A percentile compares a stretch with the other conserved stretches of the same genome.
phyloP scores from a whole-genome alignment of 257 asterid species.

The Handroanthus guayacan region DNA sequence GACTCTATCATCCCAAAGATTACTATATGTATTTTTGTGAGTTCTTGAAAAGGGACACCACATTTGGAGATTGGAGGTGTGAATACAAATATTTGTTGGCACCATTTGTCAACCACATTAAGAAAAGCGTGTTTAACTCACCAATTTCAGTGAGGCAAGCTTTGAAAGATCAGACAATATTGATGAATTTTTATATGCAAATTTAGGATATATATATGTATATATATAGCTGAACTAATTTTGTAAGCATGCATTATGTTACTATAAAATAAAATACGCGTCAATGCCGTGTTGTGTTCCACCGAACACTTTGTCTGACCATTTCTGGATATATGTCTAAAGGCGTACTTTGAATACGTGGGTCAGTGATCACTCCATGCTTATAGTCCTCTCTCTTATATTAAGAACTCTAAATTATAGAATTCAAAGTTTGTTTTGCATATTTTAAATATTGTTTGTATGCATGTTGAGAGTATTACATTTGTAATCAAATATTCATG shows the following conservation, averaged over 20 bases:
- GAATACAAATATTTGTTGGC: constrained; percentile 10
- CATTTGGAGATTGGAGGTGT: not conserved
- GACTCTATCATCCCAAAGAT: constrained; percentile 7
- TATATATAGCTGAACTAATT: no score
- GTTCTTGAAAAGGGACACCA: no score
- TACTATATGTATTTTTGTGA: no score
- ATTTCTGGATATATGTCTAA: not conserved
- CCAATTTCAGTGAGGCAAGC: not conserved
- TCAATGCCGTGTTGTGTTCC: constrained; percentile 36
- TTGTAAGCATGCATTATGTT: no score
- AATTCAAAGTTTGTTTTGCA: no score
- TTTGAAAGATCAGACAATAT: not conserved
- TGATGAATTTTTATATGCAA: not conserved
- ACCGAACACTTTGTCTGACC: constrained; percentile 26
- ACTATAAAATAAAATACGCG: not conserved
- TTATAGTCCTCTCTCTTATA: not conserved
- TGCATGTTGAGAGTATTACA: no score
- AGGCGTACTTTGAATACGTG: not conserved
- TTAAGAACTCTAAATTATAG: not conserved
- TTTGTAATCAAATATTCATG: no score
- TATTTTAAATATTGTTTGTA: no score
- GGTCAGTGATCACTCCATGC: not conserved
- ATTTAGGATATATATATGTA: no score
- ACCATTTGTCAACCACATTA: constrained; percentile 21
- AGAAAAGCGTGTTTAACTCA: not conserved